Conservation (phyloP, 2,329 filamentous ascomycete genomes). For the Colletotrichum lentis region DNA sequence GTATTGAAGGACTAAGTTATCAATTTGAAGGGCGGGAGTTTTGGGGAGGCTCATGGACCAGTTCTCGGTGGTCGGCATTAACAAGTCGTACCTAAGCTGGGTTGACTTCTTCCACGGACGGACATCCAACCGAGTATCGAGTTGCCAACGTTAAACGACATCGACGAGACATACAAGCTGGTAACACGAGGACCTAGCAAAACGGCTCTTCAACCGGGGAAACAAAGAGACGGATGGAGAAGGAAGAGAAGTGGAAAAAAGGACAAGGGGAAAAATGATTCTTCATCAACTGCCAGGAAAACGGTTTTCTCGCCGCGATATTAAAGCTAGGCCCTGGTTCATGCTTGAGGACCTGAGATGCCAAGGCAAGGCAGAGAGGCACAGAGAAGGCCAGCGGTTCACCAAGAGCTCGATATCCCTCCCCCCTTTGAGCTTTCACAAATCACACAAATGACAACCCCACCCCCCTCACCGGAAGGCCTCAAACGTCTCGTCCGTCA, state of each 20-base stretch:
- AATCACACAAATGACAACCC: constrained; percentile 3
- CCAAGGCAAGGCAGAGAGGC: constrained; percentile 11
- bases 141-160: background rate
- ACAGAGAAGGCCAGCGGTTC: background rate
- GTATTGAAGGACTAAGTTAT: background rate
- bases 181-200: background rate
- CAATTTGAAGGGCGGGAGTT: no score
- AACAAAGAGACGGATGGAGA: no score
- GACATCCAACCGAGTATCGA: no score
- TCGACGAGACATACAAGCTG: no score
- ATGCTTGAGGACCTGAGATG: constrained; percentile 11
- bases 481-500: constrained; percentile 41
- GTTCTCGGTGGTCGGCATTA: background rate
- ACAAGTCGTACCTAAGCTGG: background rate
- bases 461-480: constrained; percentile 32
- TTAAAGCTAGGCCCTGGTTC: constrained; percentile 24
- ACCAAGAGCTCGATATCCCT: constrained; percentile 18
- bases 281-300: constrained; percentile 6
- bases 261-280: no score
- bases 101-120: no score
- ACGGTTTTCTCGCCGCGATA: constrained; percentile 3
- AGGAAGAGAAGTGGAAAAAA: no score
- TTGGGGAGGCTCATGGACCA: background rate
- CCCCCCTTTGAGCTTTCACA: background rate
- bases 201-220: no score